A percentile compares a stretch with the other conserved stretches of the same genome.
Evolutionary conservation across 2,329 filamentous ascomycete species (phyloP).

Genomic region (Didymella exigua): DNA sequence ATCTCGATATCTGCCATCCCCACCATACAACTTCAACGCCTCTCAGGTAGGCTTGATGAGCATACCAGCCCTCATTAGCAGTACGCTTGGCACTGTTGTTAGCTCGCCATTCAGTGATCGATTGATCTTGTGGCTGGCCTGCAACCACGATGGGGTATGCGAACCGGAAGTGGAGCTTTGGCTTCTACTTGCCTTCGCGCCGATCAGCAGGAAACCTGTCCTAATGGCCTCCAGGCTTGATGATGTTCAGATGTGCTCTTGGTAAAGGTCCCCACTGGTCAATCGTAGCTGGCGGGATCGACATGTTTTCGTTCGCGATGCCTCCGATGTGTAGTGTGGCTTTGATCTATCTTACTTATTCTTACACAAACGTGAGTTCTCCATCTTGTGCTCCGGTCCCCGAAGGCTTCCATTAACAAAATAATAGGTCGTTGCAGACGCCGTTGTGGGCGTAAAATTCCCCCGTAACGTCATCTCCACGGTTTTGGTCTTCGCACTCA

Average conservation of each 20-base stretch:
- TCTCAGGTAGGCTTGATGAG: conserved; percentile 50
- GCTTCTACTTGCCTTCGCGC: conserved; percentile 14
- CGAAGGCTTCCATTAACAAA: not conserved
- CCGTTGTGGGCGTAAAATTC: conserved; percentile 54
- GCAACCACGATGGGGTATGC: conserved; percentile 56
- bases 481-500: conserved; percentile 55
- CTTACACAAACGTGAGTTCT: conserved; percentile 27
- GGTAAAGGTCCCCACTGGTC: conserved; percentile 14
- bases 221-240: not conserved
- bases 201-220: not conserved
- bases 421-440: conserved; percentile 52
- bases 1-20: conserved; percentile 6
- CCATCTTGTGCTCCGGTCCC: no score
- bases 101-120: conserved; percentile 41
- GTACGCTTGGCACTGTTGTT: conserved; percentile 41
- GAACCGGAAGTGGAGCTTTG: conserved; percentile 58
- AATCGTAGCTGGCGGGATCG: conserved; percentile 17
- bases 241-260: conserved; percentile 16
- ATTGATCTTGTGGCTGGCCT: conserved; percentile 48
- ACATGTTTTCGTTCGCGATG: conserved; percentile 16
- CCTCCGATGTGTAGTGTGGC: conserved; percentile 23
- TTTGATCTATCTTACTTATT: conserved; percentile 50
- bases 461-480: conserved; percentile 54
- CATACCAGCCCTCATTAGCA: conserved; percentile 46
- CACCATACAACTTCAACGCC: conserved; percentile 51